Evolutionary conservation across 2,329 filamentous ascomycete genomes (phyloP), one percentile per base, ranked within the genome.

Genomic region (Cercospora citrullina): DNA sequence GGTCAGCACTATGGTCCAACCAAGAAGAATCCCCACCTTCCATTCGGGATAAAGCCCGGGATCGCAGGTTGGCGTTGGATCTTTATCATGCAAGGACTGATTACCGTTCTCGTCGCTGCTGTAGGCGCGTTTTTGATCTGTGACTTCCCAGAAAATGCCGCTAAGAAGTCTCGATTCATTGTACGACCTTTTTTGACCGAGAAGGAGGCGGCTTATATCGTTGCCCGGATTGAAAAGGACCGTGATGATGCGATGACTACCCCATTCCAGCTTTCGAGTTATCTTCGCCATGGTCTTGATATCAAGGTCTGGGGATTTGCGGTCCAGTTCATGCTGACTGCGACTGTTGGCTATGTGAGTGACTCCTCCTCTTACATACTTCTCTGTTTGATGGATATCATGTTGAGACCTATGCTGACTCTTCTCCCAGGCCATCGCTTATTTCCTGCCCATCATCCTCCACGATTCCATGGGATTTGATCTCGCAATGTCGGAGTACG

Each of bases 291-390:
- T 26, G 84, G 79, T 3, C 66, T 78, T 1, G 86, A 87, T 69
- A 72, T 81, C 66, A 87, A 87, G 72, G 80, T 87, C 61, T 87
- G 86, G 84, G 82, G 77, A 1, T 87, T 86, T 66, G 85, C 83
- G 0, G 67, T 83, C 72, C 82, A 87, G 4, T 69, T 71, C 55
- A 65, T 67, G 61, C 86, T 87, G 77, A 87, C 87, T 3, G 93
- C 91, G 0, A 75, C 73, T 5, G 33, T 59, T 48, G 76, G 75
- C 5, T 79, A 79, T 65, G 76, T 53, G 21, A 53, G 14, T 53
- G 21, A 53, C 6, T 53, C 23, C 3, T 4, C 14, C 26, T 9
- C 6, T 28, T 26, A 7, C 23, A 39, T 16, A 16, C 5, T 16
- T 39, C 14, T 16, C 33, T 39, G 14, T 4, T 6, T 39, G 36